Evolutionary conservation across 495 filamentous ascomycete genomes (phyloP).

Genomic region (Opeltia flavorubescens): DNA sequence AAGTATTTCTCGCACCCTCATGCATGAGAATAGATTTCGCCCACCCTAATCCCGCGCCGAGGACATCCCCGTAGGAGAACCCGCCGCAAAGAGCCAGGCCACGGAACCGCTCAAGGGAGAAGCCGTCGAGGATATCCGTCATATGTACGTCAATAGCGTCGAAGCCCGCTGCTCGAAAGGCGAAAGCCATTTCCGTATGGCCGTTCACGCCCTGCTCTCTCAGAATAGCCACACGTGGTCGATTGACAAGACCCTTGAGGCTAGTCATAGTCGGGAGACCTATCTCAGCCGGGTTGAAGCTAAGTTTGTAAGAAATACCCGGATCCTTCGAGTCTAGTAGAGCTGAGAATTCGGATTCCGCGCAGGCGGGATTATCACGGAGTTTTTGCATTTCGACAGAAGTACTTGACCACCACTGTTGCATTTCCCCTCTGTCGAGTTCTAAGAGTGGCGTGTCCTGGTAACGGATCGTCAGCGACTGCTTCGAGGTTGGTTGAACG

Average conservation of each 20-base stretch:
- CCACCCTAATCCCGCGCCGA: slow-evolving; percentile 92
- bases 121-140: slow-evolving; percentile 75
- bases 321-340: slow-evolving; percentile 67
- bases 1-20: slow-evolving; percentile 58
- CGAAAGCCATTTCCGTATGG: slow-evolving; percentile 93
- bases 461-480: slow-evolving; percentile 63
- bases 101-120: slow-evolving; percentile 61
- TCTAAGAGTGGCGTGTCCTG: slow-evolving; percentile 51
- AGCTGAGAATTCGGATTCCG: slow-evolving; percentile 68
- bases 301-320: slow-evolving; percentile 74
- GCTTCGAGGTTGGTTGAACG: slow-evolving; percentile 54
- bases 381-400: slow-evolving; percentile 85
- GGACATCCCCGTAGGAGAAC: slow-evolving; percentile 93
- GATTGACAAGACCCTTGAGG: slow-evolving; percentile 46
- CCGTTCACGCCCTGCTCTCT: slow-evolving; percentile 93
- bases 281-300: slow-evolving; percentile 66
- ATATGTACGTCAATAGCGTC: slow-evolving; percentile 90
- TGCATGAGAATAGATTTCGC: slow-evolving; percentile 87
- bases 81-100: slow-evolving; percentile 91
- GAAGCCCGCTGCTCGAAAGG: slow-evolving; percentile 86
- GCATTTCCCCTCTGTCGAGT: slow-evolving; percentile 55
- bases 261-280: slow-evolving; percentile 54
- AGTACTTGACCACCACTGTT: slow-evolving; percentile 78
- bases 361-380: slow-evolving; percentile 76
- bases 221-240: slow-evolving; percentile 84